Percentiles rank a stretch among this genome's conserved stretches.
Conservation (phyloP, 2,329 filamentous ascomycete species). For the Arthrinium phaeospermum region DNA sequence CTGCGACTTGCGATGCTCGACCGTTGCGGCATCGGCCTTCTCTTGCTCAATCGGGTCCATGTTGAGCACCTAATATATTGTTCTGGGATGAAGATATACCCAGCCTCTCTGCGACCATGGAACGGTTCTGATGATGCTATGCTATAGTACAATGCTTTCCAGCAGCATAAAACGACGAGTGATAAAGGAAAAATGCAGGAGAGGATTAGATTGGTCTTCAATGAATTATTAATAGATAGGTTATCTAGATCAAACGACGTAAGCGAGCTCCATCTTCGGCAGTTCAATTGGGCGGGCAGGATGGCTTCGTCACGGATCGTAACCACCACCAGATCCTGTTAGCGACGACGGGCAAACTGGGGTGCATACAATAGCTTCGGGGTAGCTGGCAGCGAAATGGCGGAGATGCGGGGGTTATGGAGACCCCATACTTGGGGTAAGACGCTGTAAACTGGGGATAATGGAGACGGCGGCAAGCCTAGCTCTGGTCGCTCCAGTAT, state of each 20-base stretch:
- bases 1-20: not conserved
- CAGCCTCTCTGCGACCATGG: not conserved
- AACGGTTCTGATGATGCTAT: no score
- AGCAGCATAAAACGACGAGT: not conserved
- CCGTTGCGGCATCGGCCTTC: not conserved
- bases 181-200: not conserved
- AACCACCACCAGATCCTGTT: not conserved
- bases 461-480: not conserved
- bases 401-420: slow-evolving; percentile 12
- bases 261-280: not conserved
- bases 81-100: not conserved
- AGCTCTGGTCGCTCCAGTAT: not conserved
- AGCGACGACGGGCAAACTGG: not conserved
- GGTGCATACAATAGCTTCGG: slow-evolving; percentile 9
- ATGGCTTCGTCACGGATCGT: not conserved
- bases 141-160: not conserved
- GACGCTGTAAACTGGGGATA: not conserved
- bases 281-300: not conserved
- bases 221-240: not conserved
- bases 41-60: slow-evolving; percentile 6
- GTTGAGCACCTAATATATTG: not conserved
- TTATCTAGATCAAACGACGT: not conserved
- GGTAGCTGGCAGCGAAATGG: not conserved
- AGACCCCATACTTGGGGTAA: slow-evolving; percentile 10
- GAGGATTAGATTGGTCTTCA: not conserved